Base-by-base conservation (phyloP, 202 grass and related monocot species). In the Carex arenaria region DNA sequence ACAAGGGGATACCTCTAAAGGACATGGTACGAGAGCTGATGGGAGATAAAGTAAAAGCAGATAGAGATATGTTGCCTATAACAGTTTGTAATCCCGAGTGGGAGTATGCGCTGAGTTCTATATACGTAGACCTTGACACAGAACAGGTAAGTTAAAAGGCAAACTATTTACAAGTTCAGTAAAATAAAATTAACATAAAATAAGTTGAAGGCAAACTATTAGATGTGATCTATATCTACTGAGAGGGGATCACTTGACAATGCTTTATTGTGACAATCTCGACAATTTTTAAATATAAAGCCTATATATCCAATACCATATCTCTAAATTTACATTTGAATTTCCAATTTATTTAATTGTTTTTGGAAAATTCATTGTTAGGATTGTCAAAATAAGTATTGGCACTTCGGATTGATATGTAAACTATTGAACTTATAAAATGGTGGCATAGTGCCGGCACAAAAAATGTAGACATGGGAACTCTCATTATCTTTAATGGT, bases 71-170 rank as follows among this genome's bases (percentile, higher is more conserved):
- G 43, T 56, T 95, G 72, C 92, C 92, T 7, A 57, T 84, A 63
- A 95, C 92, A 1, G 92, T 92, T 0, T 69, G 78, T 0, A 53
- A 90, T 36, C 86, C 91, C 31, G 90, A 93, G 14, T 90, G 82
- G 90, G 95, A 98, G 77, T 93, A 83, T 45, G 42, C 84, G 2
- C 3, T 91, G 79, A 95, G 92, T 64, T 91, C 92, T 62, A 94
- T 94, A 88, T 98, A 91, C 64, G 80, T 94, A 13, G 87, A 98
- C 84, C 85, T 55, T 9, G 31, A 87, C 60, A 87, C 85, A 20
- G 71, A 87, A 67, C 64, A 79, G 90, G 95, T 91, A 74, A 90
- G 79, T 43, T 43, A 43, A 43, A 43, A 43, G 42, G 42, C 42
- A 43, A 43, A 43, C 42, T 43, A 43, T 43, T 43, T 20, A 2